Percentiles rank a stretch among this genome's conserved stretches.
Conservation (phyloP, 148 eudicot species). For the Camellia japonica region DNA sequence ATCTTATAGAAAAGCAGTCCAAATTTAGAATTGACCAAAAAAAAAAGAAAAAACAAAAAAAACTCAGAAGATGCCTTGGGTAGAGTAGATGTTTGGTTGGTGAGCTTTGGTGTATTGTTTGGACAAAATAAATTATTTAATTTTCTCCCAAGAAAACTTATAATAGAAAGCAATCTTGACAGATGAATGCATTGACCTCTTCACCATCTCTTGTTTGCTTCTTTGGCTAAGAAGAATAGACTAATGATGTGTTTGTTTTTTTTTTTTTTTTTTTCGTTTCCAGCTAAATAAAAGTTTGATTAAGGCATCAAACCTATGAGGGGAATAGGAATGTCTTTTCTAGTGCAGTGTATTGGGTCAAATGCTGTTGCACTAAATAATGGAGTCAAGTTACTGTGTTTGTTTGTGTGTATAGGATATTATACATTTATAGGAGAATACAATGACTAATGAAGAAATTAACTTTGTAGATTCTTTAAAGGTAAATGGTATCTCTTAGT, state of each 20-base stretch:
- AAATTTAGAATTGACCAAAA: background rate
- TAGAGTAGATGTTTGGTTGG: constrained; percentile 5
- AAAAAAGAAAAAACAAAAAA: constrained; percentile 4
- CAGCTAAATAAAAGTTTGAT: too few species aligned
- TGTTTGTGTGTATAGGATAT: too few species aligned
- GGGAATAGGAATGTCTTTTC: constrained; percentile 17
- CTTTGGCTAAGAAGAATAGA: background rate
- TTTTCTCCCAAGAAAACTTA: background rate
- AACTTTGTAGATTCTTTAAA: too few species aligned
- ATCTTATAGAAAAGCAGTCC: background rate
- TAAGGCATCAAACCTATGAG: background rate
- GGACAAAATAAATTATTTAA: background rate
- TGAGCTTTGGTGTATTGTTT: constrained; percentile 5
- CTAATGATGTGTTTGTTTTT: background rate
- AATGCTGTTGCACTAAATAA: constrained; percentile 23
- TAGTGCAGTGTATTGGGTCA: constrained; percentile 20
- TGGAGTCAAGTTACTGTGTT: background rate
- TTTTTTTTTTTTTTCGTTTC: background rate
- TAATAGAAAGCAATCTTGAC: constrained; percentile 7
- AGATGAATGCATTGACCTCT: constrained; percentile 26
- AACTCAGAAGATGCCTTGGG: constrained; percentile 10
- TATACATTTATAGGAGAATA: background rate
- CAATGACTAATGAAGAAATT: too few species aligned
- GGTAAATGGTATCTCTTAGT: too few species aligned
- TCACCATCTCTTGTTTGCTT: constrained; percentile 16